Base-by-base conservation (phyloP, 441 rosid species). In the Biscutella laevigata region DNA sequence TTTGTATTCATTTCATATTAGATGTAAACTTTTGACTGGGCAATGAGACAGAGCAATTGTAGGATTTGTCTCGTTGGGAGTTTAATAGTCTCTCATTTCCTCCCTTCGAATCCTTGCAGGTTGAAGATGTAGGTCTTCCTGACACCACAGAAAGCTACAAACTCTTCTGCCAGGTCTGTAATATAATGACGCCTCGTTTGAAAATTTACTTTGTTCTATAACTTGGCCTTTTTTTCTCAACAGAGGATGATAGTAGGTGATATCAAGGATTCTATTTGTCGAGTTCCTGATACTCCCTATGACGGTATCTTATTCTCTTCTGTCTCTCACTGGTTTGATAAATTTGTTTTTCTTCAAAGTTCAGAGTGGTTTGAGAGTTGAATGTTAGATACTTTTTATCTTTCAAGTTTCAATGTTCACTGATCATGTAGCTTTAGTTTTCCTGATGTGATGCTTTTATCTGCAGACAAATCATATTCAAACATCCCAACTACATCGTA, bases 271-370 rank as follows among this genome's bases (percentile, higher is more conserved):
- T 81, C 88, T 7, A 91, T 94, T 17, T 94, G 96, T 35, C 88
- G 99, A 29, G 97, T 95, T 27, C 97, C 99, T 30, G 99, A 94
- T 79, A 89, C 96, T 62, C 94, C 94, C 28, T 94, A 89, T 73
- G 97, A 94, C 68, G 97, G 99, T 94, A 28, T 51, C 57, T 21
- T 51, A 67, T 41, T 49, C 64, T 61, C 39, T 58, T 44, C 22
- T 52, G 37, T 43, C 59, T 66, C 29, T 34, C 21, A 7, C 28
- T 26, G 45, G 46, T 24, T 38, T 20, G 12, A 38, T n/a, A 35
- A 20, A 46, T 46, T 52, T 46, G 28, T 7, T 26, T 36, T 19
- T n/a, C 52, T 39, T 38, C 33, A 7, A 20, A 28, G 5, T 36
- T 8, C 51, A 9, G 13, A 35, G 19, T 36, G 11, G 7, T 41